Conservation (phyloP, 192 early-diverging fungal species). For the Backusella luteola region DNA sequence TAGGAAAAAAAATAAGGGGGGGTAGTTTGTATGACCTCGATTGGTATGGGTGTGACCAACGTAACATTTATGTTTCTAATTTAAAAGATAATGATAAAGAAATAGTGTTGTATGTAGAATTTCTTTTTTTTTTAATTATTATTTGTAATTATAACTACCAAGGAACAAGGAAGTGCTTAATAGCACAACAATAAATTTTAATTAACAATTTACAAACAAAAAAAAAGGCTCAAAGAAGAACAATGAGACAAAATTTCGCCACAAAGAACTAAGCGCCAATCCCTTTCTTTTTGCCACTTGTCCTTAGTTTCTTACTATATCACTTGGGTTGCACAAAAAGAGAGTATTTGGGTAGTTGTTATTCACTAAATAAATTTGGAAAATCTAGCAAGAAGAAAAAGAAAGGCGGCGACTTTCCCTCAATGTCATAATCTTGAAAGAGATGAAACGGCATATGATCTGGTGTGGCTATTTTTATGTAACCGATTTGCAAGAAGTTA, state of each 20-base stretch:
- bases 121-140: background rate
- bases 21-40: background rate
- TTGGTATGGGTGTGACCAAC: background rate
- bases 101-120: background rate
- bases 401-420: background rate
- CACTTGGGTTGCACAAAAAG: background rate
- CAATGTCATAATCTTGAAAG: conserved; percentile 4
- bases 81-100: background rate
- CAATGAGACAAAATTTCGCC: background rate
- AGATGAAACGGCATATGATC: conserved; percentile 4
- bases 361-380: conserved; percentile 8
- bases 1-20: background rate
- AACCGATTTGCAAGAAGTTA: background rate
- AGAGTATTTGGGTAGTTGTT: background rate
- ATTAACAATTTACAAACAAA: background rate
- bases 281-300: background rate
- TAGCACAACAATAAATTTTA: background rate
- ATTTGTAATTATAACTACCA: background rate
- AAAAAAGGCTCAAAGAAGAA: background rate
- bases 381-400: background rate
- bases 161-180: background rate
- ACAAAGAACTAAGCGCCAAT: background rate
- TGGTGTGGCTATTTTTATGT: background rate
- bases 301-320: background rate
- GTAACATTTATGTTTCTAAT: background rate